Evolutionary conservation across 108 stramenopile species (phyloP), one percentile per base, ranked within the genome.

Genomic region (Epipyxis sp.): DNA sequence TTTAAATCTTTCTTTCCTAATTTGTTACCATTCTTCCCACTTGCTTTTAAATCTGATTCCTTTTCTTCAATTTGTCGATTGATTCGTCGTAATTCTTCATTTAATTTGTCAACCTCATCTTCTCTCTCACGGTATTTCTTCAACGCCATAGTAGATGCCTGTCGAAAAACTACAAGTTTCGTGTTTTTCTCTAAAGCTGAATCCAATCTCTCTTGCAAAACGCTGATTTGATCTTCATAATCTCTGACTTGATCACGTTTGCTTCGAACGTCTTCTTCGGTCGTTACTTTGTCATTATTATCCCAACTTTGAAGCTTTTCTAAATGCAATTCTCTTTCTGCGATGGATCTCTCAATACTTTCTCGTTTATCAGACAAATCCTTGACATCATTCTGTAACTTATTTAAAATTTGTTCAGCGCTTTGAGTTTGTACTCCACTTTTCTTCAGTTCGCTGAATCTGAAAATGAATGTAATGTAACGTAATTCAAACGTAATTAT

Each of bases 371-470:
- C 57, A 69, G 69, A 59, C 54, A 88, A 59, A 61, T 86, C 76
- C 1, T 79, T 79, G 13, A 87, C 86, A 40, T 86, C 88, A 45
- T 84, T 44, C 16, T 59, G 41, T 42, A 85, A 42, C 77, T 87
- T 81, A 44, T 35, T 25, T 16, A 87, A 79, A 40, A 89, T 45
- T 69, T 76, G 65, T 39, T 41, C 65, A 59, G 81, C 42, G n/a
- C 82, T 29, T 50, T 77, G 65, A 6, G 32, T 27, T 32, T 34
- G 44, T 25, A 58, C 34, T 44, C 81, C 83, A n/a, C 43, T 67
- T 29, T 27, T 78, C 79, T 79, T 81, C 30, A 25, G 59, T n/a
- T 25, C 3, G 30, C 3, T 16, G 25, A 42, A 59, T 77, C 59
- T n/a, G n/a, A 59, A 77, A 42, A 16, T 6, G 59, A n/a, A 29